These are phyloP conservation scores for Cercospora sp. DNA, from an alignment of 2,329 filamentous ascomycete species.

Conservation along the genomic window DNA sequence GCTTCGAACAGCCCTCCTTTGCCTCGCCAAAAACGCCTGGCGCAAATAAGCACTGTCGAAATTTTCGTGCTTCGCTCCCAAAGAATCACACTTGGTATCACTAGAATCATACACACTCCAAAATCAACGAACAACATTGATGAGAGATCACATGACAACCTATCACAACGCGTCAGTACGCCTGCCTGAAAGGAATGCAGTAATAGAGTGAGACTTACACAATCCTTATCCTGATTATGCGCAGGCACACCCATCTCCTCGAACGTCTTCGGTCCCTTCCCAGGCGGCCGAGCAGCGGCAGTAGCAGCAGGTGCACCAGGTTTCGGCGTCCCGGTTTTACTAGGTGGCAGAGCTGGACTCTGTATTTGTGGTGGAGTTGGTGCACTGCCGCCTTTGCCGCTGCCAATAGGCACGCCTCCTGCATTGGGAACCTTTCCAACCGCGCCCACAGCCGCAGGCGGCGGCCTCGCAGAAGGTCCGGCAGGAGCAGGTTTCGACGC, in stretches of 20 bases:
- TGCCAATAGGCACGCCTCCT: neutral
- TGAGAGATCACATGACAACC: neutral
- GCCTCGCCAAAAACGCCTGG: neutral
- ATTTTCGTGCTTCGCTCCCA: neutral
- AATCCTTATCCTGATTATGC: slow-evolving; percentile 82
- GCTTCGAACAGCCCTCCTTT: neutral
- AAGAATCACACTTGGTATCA: neutral
- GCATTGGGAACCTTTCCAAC: neutral
- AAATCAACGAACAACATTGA: neutral
- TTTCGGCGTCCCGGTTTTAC: slow-evolving; percentile 35
- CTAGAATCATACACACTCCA: neutral
- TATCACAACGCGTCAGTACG: neutral
- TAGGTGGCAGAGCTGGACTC: slow-evolving; percentile 23
- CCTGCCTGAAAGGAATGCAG: too few species aligned
- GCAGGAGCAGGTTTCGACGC: neutral
- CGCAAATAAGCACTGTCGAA: neutral
- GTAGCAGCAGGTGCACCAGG: neutral
- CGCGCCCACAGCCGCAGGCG: neutral
- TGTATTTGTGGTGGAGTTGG: slow-evolving; percentile 26
- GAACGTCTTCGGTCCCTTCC: slow-evolving; percentile 89
- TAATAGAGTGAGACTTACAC: slow-evolving; percentile 54
- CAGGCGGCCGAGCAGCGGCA: slow-evolving; percentile 47
- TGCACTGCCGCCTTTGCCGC: slow-evolving; percentile 9
- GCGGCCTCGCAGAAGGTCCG: neutral
- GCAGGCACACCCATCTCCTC: slow-evolving; percentile 96